Conservation (phyloP, 768 basidiomycete species). For the Auriscalpium microsporum region DNA sequence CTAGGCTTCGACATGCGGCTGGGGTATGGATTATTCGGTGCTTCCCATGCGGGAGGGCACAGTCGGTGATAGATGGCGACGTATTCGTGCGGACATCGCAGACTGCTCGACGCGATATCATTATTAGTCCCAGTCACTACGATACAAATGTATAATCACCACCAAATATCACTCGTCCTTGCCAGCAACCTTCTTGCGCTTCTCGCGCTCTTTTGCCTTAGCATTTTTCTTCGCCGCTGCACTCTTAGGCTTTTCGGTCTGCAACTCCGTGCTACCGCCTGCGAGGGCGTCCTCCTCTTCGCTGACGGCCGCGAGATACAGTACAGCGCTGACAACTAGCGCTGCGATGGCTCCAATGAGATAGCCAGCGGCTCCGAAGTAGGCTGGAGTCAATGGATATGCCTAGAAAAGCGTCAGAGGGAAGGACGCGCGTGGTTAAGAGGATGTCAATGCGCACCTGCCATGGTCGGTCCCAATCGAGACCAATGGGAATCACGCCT, state of each 20-base stretch:
- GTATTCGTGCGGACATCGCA: too few species aligned
- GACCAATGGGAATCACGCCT: slow-evolving; percentile 75
- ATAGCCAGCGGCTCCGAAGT: slow-evolving; percentile 63
- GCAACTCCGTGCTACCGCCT: background rate
- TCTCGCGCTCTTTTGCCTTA: slow-evolving; percentile 1
- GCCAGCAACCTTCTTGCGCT: too few species aligned
- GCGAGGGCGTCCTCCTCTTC: slow-evolving; percentile 5
- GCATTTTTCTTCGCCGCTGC: slow-evolving; percentile 2
- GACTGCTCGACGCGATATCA: too few species aligned
- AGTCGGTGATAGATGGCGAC: too few species aligned
- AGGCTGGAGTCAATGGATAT: slow-evolving; percentile 76
- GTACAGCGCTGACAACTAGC: slow-evolving; percentile 33
- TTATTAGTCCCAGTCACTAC: too few species aligned
- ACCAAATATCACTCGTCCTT: too few species aligned
- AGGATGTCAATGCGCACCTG: slow-evolving; percentile 45
- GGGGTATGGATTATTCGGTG: too few species aligned
- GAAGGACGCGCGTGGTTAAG: background rate
- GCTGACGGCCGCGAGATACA: slow-evolving; percentile 19
- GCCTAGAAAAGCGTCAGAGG: slow-evolving; percentile 35
- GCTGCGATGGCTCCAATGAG: slow-evolving; percentile 50
- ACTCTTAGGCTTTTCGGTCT: background rate
- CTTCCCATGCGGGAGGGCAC: too few species aligned
- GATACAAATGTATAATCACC: too few species aligned
- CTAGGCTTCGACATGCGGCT: too few species aligned
- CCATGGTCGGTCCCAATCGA: slow-evolving; percentile 98